A percentile compares a stretch with the other conserved stretches of the same genome.
phyloP scores from a whole-genome alignment of 164 flowering plant species.

The Vitis rupestris region DNA sequence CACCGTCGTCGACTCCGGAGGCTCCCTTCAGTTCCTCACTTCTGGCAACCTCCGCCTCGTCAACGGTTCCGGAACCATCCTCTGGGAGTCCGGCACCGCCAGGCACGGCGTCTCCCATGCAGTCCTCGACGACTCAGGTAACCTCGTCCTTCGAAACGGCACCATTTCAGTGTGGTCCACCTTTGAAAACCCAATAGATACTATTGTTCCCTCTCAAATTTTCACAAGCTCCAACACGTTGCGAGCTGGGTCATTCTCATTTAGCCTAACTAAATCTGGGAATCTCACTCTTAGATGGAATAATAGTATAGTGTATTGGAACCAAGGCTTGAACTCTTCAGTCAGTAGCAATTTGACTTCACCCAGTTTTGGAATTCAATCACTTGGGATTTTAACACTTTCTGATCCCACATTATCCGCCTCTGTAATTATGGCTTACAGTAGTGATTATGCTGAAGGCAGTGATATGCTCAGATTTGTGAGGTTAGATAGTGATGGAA shows the following conservation, averaged over 20 bases:
- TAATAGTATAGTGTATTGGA: constrained; percentile 27
- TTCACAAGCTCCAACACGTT: constrained; percentile 21
- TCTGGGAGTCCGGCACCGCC: constrained; percentile 34
- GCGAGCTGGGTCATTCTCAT: constrained; percentile 34
- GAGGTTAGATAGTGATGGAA: constrained; percentile 2
- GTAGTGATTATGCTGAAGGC: constrained; percentile 4
- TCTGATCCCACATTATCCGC: background rate
- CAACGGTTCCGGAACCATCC: constrained; percentile 25
- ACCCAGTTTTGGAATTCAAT: background rate
- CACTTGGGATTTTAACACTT: background rate
- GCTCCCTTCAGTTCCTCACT: constrained; percentile 19
- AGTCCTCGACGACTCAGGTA: constrained; percentile 29
- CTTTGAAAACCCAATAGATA: constrained; percentile 41
- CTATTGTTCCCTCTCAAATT: constrained; percentile 28
- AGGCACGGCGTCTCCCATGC: constrained; percentile 28
- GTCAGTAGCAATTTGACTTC: constrained; percentile 1
- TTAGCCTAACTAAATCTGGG: constrained; percentile 19
- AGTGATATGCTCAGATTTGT: background rate
- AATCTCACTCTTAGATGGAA: constrained; percentile 39
- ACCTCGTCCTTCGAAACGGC: constrained; percentile 15
- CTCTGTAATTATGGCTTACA: background rate
- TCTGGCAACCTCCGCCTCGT: constrained; percentile 35
- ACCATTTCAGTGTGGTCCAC: constrained; percentile 28
- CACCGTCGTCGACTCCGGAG: constrained; percentile 29
- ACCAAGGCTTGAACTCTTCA: constrained; percentile 25